phyloP scores from a whole-genome alignment of 805 yeast genomes.

The Candida argentea region DNA sequence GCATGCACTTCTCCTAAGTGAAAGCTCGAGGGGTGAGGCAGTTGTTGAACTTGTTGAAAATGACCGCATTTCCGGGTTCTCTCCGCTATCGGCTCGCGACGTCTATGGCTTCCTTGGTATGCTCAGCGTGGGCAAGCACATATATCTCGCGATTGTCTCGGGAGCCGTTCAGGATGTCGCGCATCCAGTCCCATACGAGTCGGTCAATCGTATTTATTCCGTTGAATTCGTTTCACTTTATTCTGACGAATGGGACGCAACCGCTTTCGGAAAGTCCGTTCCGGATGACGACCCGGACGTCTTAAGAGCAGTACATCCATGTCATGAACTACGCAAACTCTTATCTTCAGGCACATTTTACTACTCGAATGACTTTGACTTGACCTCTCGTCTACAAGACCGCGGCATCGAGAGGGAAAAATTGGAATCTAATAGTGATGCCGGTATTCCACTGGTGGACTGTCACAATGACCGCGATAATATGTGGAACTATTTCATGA shows the following conservation, averaged over 20 bases:
- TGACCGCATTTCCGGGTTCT: constrained; percentile 29
- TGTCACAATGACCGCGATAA: constrained; percentile 65
- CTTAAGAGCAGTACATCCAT: constrained; percentile 51
- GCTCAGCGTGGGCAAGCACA: constrained; percentile 55
- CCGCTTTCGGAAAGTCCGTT: constrained; percentile 34
- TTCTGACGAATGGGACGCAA: constrained; percentile 68
- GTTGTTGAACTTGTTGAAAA: constrained; percentile 37
- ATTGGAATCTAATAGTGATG: constrained; percentile 3
- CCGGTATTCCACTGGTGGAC: constrained; percentile 1
- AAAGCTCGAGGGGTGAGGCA: constrained; percentile 13
- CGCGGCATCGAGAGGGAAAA: constrained; percentile 43
- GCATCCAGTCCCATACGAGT: constrained; percentile 66
- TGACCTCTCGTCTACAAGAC: constrained; percentile 77
- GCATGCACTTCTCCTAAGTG: constrained; percentile 18
- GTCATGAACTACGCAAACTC: constrained; percentile 67
- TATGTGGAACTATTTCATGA: constrained; percentile 95
- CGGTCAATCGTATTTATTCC: constrained; percentile 68
- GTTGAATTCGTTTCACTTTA: constrained; percentile 82
- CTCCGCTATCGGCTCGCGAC: constrained; percentile 26
- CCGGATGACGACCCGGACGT: constrained; percentile 17
- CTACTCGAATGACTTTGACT: constrained; percentile 84
- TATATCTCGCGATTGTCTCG: constrained; percentile 71
- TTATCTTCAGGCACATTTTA: constrained; percentile 84
- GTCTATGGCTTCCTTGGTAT: constrained; percentile 71
- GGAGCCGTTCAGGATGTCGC: constrained; percentile 66